These are phyloP conservation scores for Atalantia buxifolia DNA, from an alignment of 345 rosid species.

Conservation along the genomic window DNA sequence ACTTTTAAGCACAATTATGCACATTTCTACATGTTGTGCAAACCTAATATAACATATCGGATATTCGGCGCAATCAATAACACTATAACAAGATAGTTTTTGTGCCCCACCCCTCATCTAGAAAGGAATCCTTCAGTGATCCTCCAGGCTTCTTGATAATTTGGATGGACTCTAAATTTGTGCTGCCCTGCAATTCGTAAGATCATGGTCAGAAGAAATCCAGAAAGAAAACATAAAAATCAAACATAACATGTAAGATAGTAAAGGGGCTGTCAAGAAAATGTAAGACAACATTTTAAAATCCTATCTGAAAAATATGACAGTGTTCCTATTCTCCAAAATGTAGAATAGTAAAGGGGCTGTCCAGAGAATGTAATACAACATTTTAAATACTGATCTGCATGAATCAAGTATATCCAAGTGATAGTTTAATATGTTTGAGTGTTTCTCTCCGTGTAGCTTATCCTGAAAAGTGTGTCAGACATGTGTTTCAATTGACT, in stretches of 20 bases:
- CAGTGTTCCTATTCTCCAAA: background rate
- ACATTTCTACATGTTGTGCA: background rate
- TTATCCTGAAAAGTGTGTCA: background rate
- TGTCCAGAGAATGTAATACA: background rate
- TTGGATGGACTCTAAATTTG: conserved; percentile 91
- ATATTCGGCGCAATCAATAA: background rate
- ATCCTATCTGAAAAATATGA: background rate
- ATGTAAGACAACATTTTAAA: background rate
- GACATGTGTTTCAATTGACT: background rate
- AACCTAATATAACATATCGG: background rate
- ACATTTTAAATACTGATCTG: background rate
- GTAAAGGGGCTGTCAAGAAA: background rate
- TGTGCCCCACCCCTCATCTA: conserved; percentile 90
- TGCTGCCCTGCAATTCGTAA: conserved; percentile 73
- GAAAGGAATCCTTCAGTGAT: conserved; percentile 84
- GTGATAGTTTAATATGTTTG: background rate
- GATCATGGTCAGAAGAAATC: background rate
- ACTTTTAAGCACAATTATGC: background rate
- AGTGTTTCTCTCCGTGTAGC: background rate
- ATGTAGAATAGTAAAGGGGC: background rate
- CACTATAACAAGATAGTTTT: background rate
- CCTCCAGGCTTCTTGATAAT: conserved; percentile 99
- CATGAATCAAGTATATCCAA: background rate
- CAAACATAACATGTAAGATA: background rate
- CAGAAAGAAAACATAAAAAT: background rate